Base-by-base conservation (phyloP, 1,284 basidiomycete genomes). In the Fomitopsis betulina region DNA sequence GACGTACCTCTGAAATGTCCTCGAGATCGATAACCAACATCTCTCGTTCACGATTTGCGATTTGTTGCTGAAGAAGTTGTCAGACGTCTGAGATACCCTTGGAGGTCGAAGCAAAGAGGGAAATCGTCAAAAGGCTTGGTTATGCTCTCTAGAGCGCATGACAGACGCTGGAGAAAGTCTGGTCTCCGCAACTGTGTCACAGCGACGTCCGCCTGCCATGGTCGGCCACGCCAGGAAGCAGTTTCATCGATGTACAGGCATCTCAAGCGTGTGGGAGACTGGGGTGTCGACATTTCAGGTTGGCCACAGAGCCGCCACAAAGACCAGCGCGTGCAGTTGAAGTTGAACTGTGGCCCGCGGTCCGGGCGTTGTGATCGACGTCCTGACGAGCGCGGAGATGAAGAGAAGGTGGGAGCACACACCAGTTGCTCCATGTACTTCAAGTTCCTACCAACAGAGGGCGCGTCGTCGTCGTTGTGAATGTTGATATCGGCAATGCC, bases 341-440 rank as follows among this genome's bases (percentile, higher is more conserved):
- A 37, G n/a, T n/a, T n/a, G n/a, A n/a, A n/a, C n/a, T 37, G 35
- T 37, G 35, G 35, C 35, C 35, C 25, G 45, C 45, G 45, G 17
- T 15, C 4, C 23, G 23, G 15, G 23, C 15, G 25, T 15, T 8
- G 12, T 47, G 3, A 21, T 9, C 25, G 13, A 13, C 45, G 25
- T 10, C 42, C 25, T n/a, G 10, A 19, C 19, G 30, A 19, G 7
- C 4, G 32, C 6, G 32, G 10, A 54, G 30, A 27, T 47, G 30
- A 47, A 55, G 40, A 51, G 42, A 51, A 66, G 58, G 71, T 7
- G 6, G 23, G 9, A 47, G 58, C 33, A 60, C 88, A 71, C 72
- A 95, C 93, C 72, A 99, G 79, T 69, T 96, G 91, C 55, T 84
- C 80, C 84, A 95, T 91, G 73, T 99, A 99, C 76, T 98, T 96